A percentile compares a stretch with the other conserved stretches of the same genome.
Evolutionary conservation across 306 rosid genomes (phyloP).

Genomic region (Arachis stenosperma): DNA sequence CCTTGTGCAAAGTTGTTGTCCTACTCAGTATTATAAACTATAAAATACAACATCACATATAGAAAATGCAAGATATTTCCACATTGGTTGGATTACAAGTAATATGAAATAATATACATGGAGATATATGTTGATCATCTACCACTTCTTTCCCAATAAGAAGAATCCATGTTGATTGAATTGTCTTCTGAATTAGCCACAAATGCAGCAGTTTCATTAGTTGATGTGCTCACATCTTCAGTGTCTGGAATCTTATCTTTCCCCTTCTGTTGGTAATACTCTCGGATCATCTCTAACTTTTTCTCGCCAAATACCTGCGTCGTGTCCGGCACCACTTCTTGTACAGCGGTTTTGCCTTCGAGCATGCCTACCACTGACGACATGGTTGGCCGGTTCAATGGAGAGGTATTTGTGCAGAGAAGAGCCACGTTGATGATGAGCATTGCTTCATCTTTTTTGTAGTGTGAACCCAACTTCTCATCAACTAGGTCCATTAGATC

Average conservation of each 20-base stretch:
- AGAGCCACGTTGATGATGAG: conserved; percentile 51
- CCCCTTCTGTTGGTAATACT: conserved; percentile 1
- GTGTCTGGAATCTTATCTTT: background rate
- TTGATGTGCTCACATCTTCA: conserved; percentile 35
- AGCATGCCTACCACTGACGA: conserved; percentile 43
- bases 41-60: too few species aligned
- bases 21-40: too few species aligned
- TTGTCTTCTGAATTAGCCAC: conserved; percentile 31
- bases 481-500: conserved; percentile 38
- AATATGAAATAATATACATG: too few species aligned
- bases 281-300: conserved; percentile 30
- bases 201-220: conserved; percentile 27
- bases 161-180: conserved; percentile 37
- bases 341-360: conserved; percentile 27
- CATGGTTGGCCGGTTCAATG: conserved; percentile 47
- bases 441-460: conserved; percentile 41
- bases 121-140: background rate
- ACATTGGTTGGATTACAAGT: background rate
- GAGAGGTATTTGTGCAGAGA: conserved; percentile 41
- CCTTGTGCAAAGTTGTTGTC: too few species aligned
- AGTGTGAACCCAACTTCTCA: conserved; percentile 39
- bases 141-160: conserved; percentile 14
- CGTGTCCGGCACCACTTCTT: background rate
- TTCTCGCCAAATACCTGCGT: conserved; percentile 24
- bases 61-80: too few species aligned